phyloP scores from a whole-genome alignment of 1,284 basidiomycete species.

The Pseudozyma thailandica region DNA sequence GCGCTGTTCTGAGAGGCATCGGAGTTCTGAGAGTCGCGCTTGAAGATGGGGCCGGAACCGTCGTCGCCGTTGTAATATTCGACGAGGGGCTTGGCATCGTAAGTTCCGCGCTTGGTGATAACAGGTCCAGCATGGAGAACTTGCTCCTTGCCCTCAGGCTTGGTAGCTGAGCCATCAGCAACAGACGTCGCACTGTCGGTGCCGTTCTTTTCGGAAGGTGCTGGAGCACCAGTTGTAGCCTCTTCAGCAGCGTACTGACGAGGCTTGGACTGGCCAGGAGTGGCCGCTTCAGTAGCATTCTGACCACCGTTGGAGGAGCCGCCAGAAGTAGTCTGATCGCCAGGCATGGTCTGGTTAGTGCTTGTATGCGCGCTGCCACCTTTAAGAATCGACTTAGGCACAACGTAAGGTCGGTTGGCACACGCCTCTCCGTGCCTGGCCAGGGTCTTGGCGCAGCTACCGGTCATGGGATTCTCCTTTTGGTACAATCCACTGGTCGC shows the following conservation, averaged over 20 bases:
- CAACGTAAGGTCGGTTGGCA: conserved; percentile 37
- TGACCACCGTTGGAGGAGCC: not conserved
- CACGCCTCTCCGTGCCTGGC: conserved; percentile 34
- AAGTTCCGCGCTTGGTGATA: conserved; percentile 18
- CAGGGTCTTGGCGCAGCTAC: conserved; percentile 38
- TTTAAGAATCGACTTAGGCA: conserved; percentile 20
- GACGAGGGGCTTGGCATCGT: conserved; percentile 1
- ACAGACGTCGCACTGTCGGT: too few species aligned
- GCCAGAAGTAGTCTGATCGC: too few species aligned
- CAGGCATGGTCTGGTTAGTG: too few species aligned
- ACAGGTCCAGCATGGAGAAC: conserved; percentile 10
- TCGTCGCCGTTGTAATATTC: conserved; percentile 3
- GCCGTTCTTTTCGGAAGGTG: too few species aligned
- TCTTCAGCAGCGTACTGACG: too few species aligned
- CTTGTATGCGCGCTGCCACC: too few species aligned
- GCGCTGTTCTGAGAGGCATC: not conserved
- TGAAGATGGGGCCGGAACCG: conserved; percentile 6
- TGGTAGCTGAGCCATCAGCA: too few species aligned
- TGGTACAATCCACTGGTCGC: conserved; percentile 38
- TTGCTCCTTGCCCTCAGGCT: too few species aligned
- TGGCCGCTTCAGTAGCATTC: not conserved
- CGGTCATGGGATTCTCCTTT: conserved; percentile 17
- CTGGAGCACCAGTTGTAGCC: too few species aligned
- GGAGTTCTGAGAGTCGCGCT: conserved; percentile 8
- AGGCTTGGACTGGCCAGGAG: not conserved